phyloP scores from a whole-genome alignment of 352 stramenopile genomes.

The Plasmopara muralis region DNA sequence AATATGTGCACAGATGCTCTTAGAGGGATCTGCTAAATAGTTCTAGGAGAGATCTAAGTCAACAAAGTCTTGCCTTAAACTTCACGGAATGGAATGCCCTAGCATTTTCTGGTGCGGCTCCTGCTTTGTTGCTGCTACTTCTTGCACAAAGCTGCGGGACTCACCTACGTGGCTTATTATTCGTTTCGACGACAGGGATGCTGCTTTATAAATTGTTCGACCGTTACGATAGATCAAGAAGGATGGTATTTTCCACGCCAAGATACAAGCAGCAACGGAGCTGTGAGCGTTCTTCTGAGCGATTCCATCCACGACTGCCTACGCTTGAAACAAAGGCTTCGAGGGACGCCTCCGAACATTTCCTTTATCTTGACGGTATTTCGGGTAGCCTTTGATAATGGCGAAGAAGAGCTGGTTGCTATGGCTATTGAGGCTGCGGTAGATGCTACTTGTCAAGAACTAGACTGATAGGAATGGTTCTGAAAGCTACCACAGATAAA shows the following conservation, averaged over 20 bases:
- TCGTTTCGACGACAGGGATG: too few species aligned
- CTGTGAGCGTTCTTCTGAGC: slow-evolving; percentile 35
- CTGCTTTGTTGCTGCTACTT: slow-evolving; percentile 46
- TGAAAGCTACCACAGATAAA: too few species aligned
- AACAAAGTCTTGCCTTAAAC: slow-evolving; percentile 63
- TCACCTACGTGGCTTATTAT: slow-evolving; percentile 47
- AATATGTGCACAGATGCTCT: slow-evolving; percentile 37
- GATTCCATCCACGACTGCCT: slow-evolving; percentile 34
- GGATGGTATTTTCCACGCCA: too few species aligned
- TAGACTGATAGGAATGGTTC: too few species aligned
- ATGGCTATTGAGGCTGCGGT: slow-evolving; percentile 37
- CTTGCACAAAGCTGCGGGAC: slow-evolving; percentile 56
- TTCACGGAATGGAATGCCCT: slow-evolving; percentile 77
- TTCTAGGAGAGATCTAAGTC: slow-evolving; percentile 46
- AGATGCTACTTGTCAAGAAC: slow-evolving; percentile 22
- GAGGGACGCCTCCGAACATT: slow-evolving; percentile 13
- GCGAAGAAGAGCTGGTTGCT: slow-evolving; percentile 41
- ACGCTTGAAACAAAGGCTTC: slow-evolving; percentile 19
- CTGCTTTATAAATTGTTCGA: too few species aligned
- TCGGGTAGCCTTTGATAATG: slow-evolving; percentile 51
- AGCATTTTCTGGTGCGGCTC: slow-evolving; percentile 40
- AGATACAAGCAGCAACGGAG: too few species aligned
- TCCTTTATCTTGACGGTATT: slow-evolving; percentile 58
- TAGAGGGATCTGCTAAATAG: slow-evolving; percentile 42
- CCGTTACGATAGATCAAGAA: too few species aligned